These are phyloP conservation scores for Globisporangium heterothallicum DNA, from an alignment of 352 stramenopile genomes.

Conservation along the genomic window DNA sequence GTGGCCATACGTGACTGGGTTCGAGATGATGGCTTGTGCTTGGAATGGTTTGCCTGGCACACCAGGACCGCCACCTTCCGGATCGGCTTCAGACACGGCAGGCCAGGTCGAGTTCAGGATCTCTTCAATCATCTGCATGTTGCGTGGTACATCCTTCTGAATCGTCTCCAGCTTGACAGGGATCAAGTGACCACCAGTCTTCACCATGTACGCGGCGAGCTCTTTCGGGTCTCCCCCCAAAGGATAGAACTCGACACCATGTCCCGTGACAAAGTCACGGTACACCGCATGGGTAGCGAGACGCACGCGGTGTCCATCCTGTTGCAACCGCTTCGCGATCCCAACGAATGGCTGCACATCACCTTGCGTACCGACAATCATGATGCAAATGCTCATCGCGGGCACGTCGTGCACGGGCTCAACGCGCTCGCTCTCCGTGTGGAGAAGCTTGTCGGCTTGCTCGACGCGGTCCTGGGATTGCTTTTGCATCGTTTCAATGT, in stretches of 20 bases:
- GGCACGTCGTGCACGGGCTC: conserved; percentile 7
- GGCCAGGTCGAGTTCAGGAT: conserved; percentile 89
- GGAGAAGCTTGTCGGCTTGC: conserved; percentile 8
- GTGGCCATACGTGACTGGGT: conserved; percentile 90
- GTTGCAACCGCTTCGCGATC: conserved; percentile 80
- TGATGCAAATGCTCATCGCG: conserved; percentile 79
- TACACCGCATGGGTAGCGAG: conserved; percentile 89
- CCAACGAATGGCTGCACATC: conserved; percentile 85
- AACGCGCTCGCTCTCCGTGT: conserved; percentile 1
- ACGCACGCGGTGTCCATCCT: conserved; percentile 86
- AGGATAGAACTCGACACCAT: conserved; percentile 78
- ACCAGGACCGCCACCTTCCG: conserved; percentile 48
- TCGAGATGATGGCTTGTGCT: conserved; percentile 92
- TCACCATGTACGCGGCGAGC: conserved; percentile 89
- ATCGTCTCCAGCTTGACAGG: conserved; percentile 58
- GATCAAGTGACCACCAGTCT: conserved; percentile 75
- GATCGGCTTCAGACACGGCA: conserved; percentile 72
- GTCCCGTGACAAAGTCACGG: conserved; percentile 71
- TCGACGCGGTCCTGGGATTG: conserved; percentile 5
- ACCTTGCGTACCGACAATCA: conserved; percentile 87
- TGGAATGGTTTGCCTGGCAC: conserved; percentile 57
- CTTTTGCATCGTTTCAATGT: conserved; percentile 17
- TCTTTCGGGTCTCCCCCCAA: conserved; percentile 71
- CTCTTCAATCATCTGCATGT: conserved; percentile 88
- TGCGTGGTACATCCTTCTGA: conserved; percentile 67